These are phyloP conservation scores for Hermanozyma aechmeae DNA, from an alignment of 805 yeast species.

Conservation along the genomic window DNA sequence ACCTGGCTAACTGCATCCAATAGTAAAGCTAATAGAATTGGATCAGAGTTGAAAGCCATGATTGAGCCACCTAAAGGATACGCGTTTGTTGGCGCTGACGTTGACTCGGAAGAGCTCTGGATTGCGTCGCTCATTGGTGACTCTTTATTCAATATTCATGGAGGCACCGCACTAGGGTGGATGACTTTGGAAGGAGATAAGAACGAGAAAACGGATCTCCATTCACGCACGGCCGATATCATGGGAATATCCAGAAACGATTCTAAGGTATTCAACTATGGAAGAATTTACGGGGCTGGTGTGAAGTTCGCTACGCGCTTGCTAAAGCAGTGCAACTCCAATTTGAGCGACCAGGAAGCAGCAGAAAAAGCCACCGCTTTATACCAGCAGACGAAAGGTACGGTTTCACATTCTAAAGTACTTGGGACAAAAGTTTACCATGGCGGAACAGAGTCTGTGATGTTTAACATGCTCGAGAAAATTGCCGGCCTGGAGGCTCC, in stretches of 20 bases:
- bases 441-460: conserved; percentile 91
- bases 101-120: conserved; percentile 97
- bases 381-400: conserved; percentile 81
- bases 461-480: conserved; percentile 80
- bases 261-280: conserved; percentile 93
- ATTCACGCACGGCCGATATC: conserved; percentile 86
- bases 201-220: conserved; percentile 85
- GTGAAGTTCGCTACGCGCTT: conserved; percentile 79
- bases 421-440: conserved; percentile 40
- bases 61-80: conserved; percentile 84
- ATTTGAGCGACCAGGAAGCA: conserved; percentile 59
- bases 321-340: conserved; percentile 74
- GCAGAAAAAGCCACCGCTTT: conserved; percentile 50
- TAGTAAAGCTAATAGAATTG: conserved; percentile 76
- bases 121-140: conserved; percentile 94
- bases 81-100: conserved; percentile 95
- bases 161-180: conserved; percentile 97
- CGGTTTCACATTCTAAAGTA: conserved; percentile 9
- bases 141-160: conserved; percentile 79
- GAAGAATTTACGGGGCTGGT: conserved; percentile 97
- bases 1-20: conserved; percentile 98
- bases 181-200: conserved; percentile 97
- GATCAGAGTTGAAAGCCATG: conserved; percentile 87
- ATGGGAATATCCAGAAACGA: conserved; percentile 84
- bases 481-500: conserved; percentile 80